Evolutionary conservation across 148 eudicot species (phyloP), one percentile per base, ranked within the genome.

Genomic region (Dysphania ambrosioides): DNA sequence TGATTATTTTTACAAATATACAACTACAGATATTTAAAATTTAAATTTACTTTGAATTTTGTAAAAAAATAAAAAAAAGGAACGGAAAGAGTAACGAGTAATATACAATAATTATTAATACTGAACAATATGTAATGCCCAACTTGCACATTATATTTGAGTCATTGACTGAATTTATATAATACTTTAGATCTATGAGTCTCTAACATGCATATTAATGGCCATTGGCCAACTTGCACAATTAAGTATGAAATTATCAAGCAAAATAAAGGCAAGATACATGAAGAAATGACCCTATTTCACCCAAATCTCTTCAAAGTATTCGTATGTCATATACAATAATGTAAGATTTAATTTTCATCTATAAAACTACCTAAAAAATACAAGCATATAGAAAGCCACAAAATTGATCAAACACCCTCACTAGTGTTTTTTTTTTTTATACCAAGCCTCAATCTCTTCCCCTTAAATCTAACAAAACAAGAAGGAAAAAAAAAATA

Each of bases 381-480:
- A 19, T 21, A 53, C 55, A 49, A 49, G 55, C 12, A 23, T 60
- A 60, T 29, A 1, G 15, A 60, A 60, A 12, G 8, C 65, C 66
- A 62, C 66, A 31, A 62, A 62, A 62, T 26, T 62, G 34, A 30
- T 62, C 40, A 35, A 65, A 32, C 47, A 36, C n/a, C n/a, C 44
- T 65, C 47, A 35, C 68, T 35, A 21, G 16, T 21, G 1, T 65
- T 27, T 36, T 21, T 65, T 65, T 27, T 36, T 21, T 65, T 36
- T 36, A 64, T 65, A 65, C 68, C 21, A 21, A 18, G 1, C 68
- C 68, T 65, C 44, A 36, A 65, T 35, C 68, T 65, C 38, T 36
- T 35, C 21, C 40, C 44, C 68, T 65, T 3, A 65, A 36, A 63
- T 32, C 27, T 65, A 65, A 19, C 24, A n/a, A 60, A 65, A 64